These are phyloP conservation scores for Eutypa lata DNA, from an alignment of 2,329 filamentous ascomycete species.

Conservation along the genomic window DNA sequence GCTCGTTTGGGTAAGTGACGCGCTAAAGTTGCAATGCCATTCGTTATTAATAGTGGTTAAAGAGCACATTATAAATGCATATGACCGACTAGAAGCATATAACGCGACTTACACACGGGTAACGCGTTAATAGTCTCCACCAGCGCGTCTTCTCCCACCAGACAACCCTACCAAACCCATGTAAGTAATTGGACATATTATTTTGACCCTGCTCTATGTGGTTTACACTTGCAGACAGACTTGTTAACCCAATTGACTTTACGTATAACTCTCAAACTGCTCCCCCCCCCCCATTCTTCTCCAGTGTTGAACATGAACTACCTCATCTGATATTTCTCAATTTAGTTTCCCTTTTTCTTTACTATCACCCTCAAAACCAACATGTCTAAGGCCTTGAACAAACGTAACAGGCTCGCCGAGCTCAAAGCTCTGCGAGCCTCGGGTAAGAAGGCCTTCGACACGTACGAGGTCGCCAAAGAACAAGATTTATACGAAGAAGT, in stretches of 20 bases:
- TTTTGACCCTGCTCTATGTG: not conserved
- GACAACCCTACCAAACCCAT: not conserved
- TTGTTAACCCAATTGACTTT: not conserved
- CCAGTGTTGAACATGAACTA: not conserved
- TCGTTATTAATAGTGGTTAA: not conserved
- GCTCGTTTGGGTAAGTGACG: not conserved
- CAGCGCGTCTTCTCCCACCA: not conserved
- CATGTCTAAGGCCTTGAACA: slow-evolving; percentile 40
- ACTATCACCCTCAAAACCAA: slow-evolving; percentile 8
- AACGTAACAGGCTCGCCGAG: slow-evolving; percentile 65
- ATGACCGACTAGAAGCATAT: not conserved
- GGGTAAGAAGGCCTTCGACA: slow-evolving; percentile 86
- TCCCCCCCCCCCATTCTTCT: not conserved
- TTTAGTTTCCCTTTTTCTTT: not conserved
- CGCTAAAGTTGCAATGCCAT: not conserved
- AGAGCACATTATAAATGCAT: not conserved
- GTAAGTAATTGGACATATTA: not conserved
- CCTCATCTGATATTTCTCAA: not conserved
- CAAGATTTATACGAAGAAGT: slow-evolving; percentile 91
- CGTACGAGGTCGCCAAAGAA: slow-evolving; percentile 82
- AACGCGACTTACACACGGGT: not conserved
- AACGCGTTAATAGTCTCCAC: slow-evolving; percentile 1
- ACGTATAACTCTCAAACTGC: not conserved
- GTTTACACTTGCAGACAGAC: not conserved
- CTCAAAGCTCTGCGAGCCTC: slow-evolving; percentile 79